phyloP scores from a whole-genome alignment of 495 filamentous ascomycete genomes.

The Parathielavia appendiculata region DNA sequence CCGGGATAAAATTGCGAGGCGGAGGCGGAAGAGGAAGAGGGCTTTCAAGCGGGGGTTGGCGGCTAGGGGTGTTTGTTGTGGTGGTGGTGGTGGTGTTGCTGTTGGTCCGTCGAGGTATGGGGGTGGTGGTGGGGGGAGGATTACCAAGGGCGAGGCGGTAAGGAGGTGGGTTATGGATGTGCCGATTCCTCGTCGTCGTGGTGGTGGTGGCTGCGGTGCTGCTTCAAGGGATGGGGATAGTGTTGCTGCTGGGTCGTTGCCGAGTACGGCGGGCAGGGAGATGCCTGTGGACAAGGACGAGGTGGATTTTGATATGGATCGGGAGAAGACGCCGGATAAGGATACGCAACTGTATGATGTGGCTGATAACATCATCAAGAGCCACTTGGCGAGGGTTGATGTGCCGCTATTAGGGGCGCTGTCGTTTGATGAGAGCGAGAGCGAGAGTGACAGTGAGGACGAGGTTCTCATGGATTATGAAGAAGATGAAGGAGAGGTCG shows the following conservation, averaged over 20 bases:
- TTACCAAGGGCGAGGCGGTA: slow-evolving; percentile 33
- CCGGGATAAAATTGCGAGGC: slow-evolving; percentile 31
- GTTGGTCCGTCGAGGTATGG: too few species aligned
- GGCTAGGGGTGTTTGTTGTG: slow-evolving; percentile 1
- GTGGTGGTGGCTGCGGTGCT: background rate
- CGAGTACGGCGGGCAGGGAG: background rate
- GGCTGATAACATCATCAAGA: slow-evolving; percentile 35
- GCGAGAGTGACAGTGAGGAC: slow-evolving; percentile 28
- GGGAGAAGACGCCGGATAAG: slow-evolving; percentile 26
- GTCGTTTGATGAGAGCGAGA: slow-evolving; percentile 34
- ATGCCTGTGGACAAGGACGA: slow-evolving; percentile 18
- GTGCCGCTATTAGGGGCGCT: slow-evolving; percentile 32
- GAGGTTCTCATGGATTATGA: slow-evolving; percentile 18
- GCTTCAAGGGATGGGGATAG: background rate
- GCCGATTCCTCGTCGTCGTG: slow-evolving; percentile 8
- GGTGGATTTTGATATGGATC: slow-evolving; percentile 30
- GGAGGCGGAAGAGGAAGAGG: slow-evolving; percentile 21
- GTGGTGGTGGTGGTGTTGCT: background rate
- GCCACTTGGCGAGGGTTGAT: slow-evolving; percentile 31
- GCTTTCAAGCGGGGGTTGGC: slow-evolving; percentile 26
- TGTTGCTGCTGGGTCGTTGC: background rate
- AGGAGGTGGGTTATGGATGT: slow-evolving; percentile 34
- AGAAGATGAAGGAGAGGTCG: slow-evolving; percentile 30
- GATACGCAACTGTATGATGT: slow-evolving; percentile 30
- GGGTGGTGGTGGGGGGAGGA: slow-evolving; percentile 1